Evolutionary conservation across 805 yeast genomes (phyloP).

Genomic region (Candida insectalens): DNA sequence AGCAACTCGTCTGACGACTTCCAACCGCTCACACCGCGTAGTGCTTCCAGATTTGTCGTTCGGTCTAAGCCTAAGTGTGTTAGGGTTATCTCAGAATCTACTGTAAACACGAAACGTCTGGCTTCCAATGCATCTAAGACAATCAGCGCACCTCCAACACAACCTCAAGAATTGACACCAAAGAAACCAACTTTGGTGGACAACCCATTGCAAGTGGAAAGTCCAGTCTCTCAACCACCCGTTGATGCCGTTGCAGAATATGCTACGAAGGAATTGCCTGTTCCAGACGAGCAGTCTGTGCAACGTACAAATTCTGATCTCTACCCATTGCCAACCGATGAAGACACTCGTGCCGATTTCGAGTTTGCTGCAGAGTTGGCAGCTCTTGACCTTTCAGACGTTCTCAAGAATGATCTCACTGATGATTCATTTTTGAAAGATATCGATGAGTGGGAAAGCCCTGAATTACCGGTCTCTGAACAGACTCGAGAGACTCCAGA

Average conservation of each 20-base stretch:
- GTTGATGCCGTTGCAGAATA: neutral
- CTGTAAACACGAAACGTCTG: neutral
- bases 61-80: constrained; percentile 14
- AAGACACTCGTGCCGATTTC: neutral
- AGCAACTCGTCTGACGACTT: constrained; percentile 10
- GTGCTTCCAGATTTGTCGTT: constrained; percentile 9
- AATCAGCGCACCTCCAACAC: neutral
- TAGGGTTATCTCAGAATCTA: constrained; percentile 11
- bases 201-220: neutral
- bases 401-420: constrained; percentile 10
- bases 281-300: neutral
- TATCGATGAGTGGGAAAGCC: constrained; percentile 25
- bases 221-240: too few relatives aligned
- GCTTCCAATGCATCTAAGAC: neutral
- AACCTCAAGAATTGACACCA: neutral
- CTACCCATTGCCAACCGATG: too few relatives aligned
- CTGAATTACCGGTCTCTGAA: neutral
- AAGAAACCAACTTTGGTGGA: neutral
- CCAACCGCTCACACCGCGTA: constrained; percentile 21
- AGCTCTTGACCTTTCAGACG: constrained; percentile 23
- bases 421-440: constrained; percentile 35
- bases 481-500: neutral
- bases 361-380: constrained; percentile 9
- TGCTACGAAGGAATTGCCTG: neutral
- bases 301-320: too few relatives aligned